These are phyloP conservation scores for Magnusiomyces tetraspermus DNA, from an alignment of 1,139 yeast genomes.

Conservation along the genomic window DNA sequence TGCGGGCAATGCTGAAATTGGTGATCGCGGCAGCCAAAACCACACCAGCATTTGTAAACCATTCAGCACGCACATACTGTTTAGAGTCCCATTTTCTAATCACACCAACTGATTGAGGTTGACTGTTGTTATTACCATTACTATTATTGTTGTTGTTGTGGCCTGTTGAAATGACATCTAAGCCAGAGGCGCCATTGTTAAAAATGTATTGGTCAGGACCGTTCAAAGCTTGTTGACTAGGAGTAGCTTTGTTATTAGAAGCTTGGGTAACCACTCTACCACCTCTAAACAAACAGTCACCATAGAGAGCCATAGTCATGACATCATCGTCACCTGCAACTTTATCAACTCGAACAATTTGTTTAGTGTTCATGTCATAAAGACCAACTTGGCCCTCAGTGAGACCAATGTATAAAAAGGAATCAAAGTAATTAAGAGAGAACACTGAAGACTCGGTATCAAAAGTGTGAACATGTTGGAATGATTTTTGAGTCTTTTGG, in stretches of 20 bases:
- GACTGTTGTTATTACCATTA: conserved; percentile 12
- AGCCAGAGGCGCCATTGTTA: background rate
- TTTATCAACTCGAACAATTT: conserved; percentile 42
- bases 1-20: conserved; percentile 15
- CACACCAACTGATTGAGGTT: conserved; percentile 28
- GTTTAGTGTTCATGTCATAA: conserved; percentile 78
- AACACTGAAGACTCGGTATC: conserved; percentile 63
- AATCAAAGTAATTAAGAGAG: conserved; percentile 52
- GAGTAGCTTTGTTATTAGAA: background rate
- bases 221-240: background rate
- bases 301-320: conserved; percentile 43
- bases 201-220: background rate
- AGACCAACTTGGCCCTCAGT: conserved; percentile 62
- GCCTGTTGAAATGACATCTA: background rate
- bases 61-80: conserved; percentile 23
- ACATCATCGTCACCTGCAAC: conserved; percentile 39
- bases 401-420: conserved; percentile 71
- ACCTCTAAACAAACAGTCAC: conserved; percentile 48
- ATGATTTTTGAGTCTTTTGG: conserved; percentile 17
- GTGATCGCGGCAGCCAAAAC: conserved; percentile 25
- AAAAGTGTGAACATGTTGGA: conserved; percentile 36
- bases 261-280: conserved; percentile 4
- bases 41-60: conserved; percentile 32
- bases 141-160: background rate
- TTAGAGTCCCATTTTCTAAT: conserved; percentile 29